Conservation (phyloP, 2,329 filamentous ascomycete genomes). For the Neonectria coccinea region DNA sequence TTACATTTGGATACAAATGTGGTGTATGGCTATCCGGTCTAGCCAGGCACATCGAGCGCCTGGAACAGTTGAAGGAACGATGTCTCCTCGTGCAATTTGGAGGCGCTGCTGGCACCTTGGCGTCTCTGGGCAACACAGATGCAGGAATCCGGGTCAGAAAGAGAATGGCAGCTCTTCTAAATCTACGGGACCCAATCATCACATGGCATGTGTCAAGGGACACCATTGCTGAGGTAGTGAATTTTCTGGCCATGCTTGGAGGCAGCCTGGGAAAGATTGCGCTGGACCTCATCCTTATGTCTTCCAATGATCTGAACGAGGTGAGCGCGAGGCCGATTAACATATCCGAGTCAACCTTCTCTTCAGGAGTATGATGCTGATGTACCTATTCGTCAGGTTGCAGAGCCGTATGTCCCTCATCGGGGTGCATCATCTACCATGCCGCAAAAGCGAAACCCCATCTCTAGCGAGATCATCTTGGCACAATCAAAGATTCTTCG, state of each 20-base stretch:
- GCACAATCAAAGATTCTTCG: slow-evolving; percentile 67
- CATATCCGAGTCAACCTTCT: too few species aligned
- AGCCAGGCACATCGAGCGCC: slow-evolving; percentile 60
- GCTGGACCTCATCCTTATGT: slow-evolving; percentile 68
- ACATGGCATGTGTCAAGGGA: slow-evolving; percentile 70
- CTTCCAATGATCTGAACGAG: slow-evolving; percentile 62
- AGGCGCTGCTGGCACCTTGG: slow-evolving; percentile 67
- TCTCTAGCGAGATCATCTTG: slow-evolving; percentile 67
- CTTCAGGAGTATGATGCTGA: too few species aligned
- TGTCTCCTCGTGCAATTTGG: slow-evolving; percentile 67
- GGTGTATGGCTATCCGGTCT: slow-evolving; percentile 65
- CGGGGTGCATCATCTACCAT: slow-evolving; percentile 67
- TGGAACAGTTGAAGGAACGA: slow-evolving; percentile 59
- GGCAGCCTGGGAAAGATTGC: slow-evolving; percentile 67
- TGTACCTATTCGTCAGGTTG: slow-evolving; percentile 42
- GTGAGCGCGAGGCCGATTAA: slow-evolving; percentile 53
- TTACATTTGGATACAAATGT: slow-evolving; percentile 69
- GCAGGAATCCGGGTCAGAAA: slow-evolving; percentile 62
- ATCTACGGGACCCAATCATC: slow-evolving; percentile 62
- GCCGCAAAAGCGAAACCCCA: slow-evolving; percentile 70
- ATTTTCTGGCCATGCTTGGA: slow-evolving; percentile 65
- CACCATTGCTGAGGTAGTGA: slow-evolving; percentile 64
- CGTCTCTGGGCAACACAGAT: slow-evolving; percentile 61
- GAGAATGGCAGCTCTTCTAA: slow-evolving; percentile 61
- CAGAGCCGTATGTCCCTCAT: slow-evolving; percentile 63